Percentiles rank a stretch among this genome's conserved stretches.
Evolutionary conservation across 2,329 filamentous ascomycete genomes (phyloP).

Genomic region (Hypoxylon sp.): DNA sequence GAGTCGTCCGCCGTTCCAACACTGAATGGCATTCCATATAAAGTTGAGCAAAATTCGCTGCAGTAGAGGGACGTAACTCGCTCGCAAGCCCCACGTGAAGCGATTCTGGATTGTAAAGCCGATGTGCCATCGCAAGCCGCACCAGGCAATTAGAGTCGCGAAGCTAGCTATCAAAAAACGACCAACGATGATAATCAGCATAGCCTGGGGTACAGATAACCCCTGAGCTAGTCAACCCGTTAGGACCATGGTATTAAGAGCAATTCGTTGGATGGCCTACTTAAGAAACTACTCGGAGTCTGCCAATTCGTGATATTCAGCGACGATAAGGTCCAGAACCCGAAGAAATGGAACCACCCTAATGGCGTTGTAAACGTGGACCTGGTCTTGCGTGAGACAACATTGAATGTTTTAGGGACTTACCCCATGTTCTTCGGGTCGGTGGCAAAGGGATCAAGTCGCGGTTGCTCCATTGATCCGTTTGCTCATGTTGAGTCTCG

Average conservation of each 20-base stretch:
- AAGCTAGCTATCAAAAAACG: constrained; percentile 61
- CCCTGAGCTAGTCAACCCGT: constrained; percentile 55
- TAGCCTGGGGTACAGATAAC: constrained; percentile 63
- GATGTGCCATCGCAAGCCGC: constrained; percentile 65
- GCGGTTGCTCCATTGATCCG: constrained; percentile 66
- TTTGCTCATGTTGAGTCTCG: constrained; percentile 61
- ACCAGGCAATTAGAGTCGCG: constrained; percentile 63
- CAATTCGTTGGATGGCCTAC: constrained; percentile 30
- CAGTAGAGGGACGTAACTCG: constrained; percentile 63
- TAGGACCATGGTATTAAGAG: neutral
- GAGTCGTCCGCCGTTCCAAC: constrained; percentile 57
- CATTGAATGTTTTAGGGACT: constrained; percentile 16
- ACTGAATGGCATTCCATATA: constrained; percentile 66
- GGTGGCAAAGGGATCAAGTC: constrained; percentile 60
- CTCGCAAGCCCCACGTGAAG: constrained; percentile 65
- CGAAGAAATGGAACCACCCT: constrained; percentile 63
- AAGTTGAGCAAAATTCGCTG: constrained; percentile 66
- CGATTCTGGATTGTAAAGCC: constrained; percentile 66
- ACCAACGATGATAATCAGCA: constrained; percentile 63
- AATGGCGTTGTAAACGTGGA: constrained; percentile 20
- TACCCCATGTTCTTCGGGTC: constrained; percentile 63
- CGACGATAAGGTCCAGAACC: constrained; percentile 58
- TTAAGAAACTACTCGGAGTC: constrained; percentile 63
- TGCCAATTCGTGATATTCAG: constrained; percentile 63
- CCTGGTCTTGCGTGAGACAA: neutral